Percentiles rank a stretch among this genome's conserved stretches.
These are phyloP conservation scores for Arthonia radiata DNA, from an alignment of 495 filamentous ascomycete species.

Conservation along the genomic window DNA sequence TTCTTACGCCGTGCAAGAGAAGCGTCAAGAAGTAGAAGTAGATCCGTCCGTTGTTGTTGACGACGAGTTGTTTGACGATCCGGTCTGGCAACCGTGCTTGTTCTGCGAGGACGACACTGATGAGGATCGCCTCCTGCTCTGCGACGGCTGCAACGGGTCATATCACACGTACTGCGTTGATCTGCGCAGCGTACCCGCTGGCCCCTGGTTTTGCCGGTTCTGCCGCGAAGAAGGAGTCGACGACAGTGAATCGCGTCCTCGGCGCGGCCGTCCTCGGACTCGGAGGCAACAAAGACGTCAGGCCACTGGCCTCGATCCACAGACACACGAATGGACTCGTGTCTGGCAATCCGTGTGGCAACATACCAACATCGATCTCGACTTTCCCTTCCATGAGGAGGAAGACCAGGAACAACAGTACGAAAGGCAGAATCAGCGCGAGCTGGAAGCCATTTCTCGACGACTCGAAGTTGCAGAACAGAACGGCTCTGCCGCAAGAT, in stretches of 20 bases:
- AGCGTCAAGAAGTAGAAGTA: slow-evolving; percentile 69
- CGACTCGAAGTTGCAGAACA: slow-evolving; percentile 59
- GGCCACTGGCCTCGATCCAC: slow-evolving; percentile 7
- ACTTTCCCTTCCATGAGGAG: slow-evolving; percentile 72
- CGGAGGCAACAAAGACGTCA: slow-evolving; percentile 15
- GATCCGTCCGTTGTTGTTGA: slow-evolving; percentile 58
- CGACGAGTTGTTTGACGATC: slow-evolving; percentile 28
- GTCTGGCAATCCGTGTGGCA: slow-evolving; percentile 45
- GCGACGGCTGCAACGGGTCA: slow-evolving; percentile 61
- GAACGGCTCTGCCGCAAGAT: slow-evolving; percentile 34
- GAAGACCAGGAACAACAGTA: too few relatives aligned
- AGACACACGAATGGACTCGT: slow-evolving; percentile 29
- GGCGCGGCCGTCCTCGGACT: slow-evolving; percentile 13
- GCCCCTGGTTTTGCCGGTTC: slow-evolving; percentile 64
- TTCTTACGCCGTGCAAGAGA: slow-evolving; percentile 68
- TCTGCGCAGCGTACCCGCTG: slow-evolving; percentile 44
- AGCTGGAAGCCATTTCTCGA: slow-evolving; percentile 51
- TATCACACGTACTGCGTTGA: slow-evolving; percentile 75
- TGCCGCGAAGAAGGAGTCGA: slow-evolving; percentile 31
- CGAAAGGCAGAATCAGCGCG: too few relatives aligned
- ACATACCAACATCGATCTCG: slow-evolving; percentile 51
- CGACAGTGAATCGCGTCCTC: slow-evolving; percentile 8
- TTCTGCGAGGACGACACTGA: slow-evolving; percentile 52
- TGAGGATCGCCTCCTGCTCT: slow-evolving; percentile 59
- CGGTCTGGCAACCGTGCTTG: slow-evolving; percentile 43